These are phyloP conservation scores for Ustilago loliicola DNA, from an alignment of 1,284 basidiomycete species.

Conservation along the genomic window DNA sequence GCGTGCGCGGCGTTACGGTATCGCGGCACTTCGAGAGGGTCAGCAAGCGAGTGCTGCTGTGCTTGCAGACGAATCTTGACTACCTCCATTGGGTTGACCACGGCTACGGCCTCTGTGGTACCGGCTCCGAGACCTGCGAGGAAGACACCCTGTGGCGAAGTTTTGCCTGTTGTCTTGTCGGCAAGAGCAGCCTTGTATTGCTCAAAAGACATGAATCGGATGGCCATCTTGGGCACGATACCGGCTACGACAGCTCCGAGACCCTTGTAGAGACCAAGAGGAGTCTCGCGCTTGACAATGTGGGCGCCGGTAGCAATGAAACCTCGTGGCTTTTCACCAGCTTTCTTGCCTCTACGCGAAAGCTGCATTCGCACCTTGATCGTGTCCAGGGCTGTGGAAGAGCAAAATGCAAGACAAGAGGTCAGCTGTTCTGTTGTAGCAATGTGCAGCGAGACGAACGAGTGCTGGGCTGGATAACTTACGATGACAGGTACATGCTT, in stretches of 20 bases:
- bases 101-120: slow-evolving; percentile 85
- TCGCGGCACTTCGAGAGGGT: slow-evolving; percentile 91
- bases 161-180: slow-evolving; percentile 81
- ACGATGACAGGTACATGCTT: slow-evolving; percentile 70
- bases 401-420: neutral
- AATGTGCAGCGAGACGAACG: neutral
- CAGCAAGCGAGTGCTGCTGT: slow-evolving; percentile 95
- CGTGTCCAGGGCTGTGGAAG: slow-evolving; percentile 78
- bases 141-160: slow-evolving; percentile 81
- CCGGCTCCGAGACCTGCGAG: slow-evolving; percentile 92
- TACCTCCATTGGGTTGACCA: slow-evolving; percentile 99
- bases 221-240: slow-evolving; percentile 99
- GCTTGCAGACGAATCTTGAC: slow-evolving; percentile 99
- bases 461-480: slow-evolving; percentile 30
- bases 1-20: slow-evolving; percentile 98
- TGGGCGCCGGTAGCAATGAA: slow-evolving; percentile 92
- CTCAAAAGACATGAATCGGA: slow-evolving; percentile 98
- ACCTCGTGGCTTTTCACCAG: slow-evolving; percentile 79
- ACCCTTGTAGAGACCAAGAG: slow-evolving; percentile 96
- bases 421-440: neutral
- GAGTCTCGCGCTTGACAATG: slow-evolving; percentile 92
- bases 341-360: slow-evolving; percentile 59
- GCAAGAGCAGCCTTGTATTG: slow-evolving; percentile 88
- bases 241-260: slow-evolving; percentile 92
- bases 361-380: slow-evolving; percentile 99